Conservation (phyloP, 176 grass and related monocot species). For the Miscanthus lutarioriparius region DNA sequence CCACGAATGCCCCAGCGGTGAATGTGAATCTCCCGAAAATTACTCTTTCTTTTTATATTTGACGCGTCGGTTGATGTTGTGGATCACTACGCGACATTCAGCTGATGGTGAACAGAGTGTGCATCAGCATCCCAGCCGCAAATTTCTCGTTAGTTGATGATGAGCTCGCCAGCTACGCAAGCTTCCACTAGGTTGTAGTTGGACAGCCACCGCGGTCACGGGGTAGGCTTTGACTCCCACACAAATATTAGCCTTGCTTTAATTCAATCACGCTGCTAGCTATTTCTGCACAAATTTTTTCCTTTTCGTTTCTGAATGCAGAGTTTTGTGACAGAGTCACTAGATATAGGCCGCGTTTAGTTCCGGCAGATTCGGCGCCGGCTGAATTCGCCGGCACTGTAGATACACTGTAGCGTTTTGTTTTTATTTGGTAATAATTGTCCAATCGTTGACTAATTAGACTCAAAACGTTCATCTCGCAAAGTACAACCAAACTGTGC, state of each 20-base stretch:
- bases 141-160: background rate
- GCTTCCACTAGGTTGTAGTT: background rate
- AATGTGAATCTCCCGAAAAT: background rate
- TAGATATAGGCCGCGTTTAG: too few species aligned
- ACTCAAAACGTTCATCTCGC: too few species aligned
- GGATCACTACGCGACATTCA: background rate
- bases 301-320: background rate
- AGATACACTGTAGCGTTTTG: too few species aligned
- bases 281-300: background rate
- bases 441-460: too few species aligned
- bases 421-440: too few species aligned
- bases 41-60: background rate
- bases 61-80: background rate
- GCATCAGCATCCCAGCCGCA: background rate
- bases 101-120: background rate
- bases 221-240: background rate
- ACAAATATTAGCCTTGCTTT: background rate
- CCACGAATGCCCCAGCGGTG: background rate
- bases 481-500: too few species aligned
- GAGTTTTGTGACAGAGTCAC: background rate
- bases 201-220: constrained; percentile 29
- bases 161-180: constrained; percentile 20
- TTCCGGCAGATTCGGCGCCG: too few species aligned
- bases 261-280: background rate
- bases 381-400: too few species aligned